These are phyloP conservation scores for Russula griseocarnosa DNA, from an alignment of 768 basidiomycete species.

Conservation along the genomic window DNA sequence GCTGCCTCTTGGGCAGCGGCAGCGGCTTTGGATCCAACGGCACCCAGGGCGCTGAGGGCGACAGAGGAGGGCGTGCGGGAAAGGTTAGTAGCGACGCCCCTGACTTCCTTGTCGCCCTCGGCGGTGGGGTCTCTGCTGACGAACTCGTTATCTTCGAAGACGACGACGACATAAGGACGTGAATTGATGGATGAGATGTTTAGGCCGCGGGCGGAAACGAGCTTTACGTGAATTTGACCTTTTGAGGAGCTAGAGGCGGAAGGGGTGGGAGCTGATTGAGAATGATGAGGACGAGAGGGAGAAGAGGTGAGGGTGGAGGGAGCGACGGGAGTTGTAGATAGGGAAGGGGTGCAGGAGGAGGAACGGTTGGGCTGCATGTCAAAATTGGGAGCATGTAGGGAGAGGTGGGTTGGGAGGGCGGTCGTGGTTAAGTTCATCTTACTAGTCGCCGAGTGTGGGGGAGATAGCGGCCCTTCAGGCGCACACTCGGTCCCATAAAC, in stretches of 20 bases:
- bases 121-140: conserved; percentile 85
- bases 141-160: conserved; percentile 99
- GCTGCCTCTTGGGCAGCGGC: conserved; percentile 33
- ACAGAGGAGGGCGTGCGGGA: conserved; percentile 57
- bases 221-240: conserved; percentile 92
- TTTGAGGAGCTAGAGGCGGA: conserved; percentile 39
- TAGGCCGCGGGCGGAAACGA: conserved; percentile 86
- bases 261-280: conserved; percentile 33
- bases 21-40: conserved; percentile 50
- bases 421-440: conserved; percentile 44
- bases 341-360: conserved; percentile 22
- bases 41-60: conserved; percentile 63
- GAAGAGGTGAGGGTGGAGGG: conserved; percentile 7
- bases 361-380: conserved; percentile 59
- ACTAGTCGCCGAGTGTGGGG: conserved; percentile 25
- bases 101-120: conserved; percentile 84
- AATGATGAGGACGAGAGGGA: conserved; percentile 37
- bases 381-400: conserved; percentile 83
- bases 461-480: conserved; percentile 46
- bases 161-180: conserved; percentile 90
- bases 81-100: conserved; percentile 62
- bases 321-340: not conserved
- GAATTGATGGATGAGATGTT: conserved; percentile 62
- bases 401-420: conserved; percentile 55
- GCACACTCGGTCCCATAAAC: conserved; percentile 35